Percentiles rank a stretch among this genome's conserved stretches.
Evolutionary conservation across 306 rosid genomes (phyloP).

Genomic region (Gastrolobium bilobum): DNA sequence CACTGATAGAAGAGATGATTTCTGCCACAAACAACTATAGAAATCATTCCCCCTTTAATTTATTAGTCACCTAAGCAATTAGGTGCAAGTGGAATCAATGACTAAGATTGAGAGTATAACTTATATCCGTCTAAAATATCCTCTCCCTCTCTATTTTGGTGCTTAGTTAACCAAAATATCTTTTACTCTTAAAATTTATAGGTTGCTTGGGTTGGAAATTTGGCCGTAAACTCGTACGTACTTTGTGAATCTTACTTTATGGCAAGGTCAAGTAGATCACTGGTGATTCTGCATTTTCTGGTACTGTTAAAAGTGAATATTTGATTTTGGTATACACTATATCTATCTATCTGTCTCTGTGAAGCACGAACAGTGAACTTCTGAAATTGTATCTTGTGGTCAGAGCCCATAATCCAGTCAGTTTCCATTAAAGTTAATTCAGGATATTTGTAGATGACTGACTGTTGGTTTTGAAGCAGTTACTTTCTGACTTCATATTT

Average conservation of each 20-base stretch:
- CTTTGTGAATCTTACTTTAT: not conserved
- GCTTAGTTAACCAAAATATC: not conserved
- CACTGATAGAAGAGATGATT: no score
- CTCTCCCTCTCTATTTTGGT: not conserved
- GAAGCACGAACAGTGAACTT: no score
- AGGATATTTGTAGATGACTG: not conserved
- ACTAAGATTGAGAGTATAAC: no score
- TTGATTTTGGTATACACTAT: not conserved
- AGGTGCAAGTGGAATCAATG: no score
- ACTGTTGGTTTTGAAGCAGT: not conserved
- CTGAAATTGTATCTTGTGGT: no score
- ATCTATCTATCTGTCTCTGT: not conserved
- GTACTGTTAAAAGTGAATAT: not conserved
- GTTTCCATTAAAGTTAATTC: not conserved
- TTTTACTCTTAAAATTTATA: not conserved
- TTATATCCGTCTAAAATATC: no score
- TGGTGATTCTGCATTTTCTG: constrained; percentile 5
- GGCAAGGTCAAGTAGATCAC: not conserved
- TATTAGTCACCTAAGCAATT: no score
- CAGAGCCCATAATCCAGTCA: not conserved
- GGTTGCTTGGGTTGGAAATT: constrained; percentile 9
- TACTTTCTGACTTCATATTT: not conserved
- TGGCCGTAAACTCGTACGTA: not conserved
- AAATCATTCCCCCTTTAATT: no score
- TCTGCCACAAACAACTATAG: no score